Conservation (phyloP, 176 grass and related monocot genomes). For the Rhynchospora breviuscula region DNA sequence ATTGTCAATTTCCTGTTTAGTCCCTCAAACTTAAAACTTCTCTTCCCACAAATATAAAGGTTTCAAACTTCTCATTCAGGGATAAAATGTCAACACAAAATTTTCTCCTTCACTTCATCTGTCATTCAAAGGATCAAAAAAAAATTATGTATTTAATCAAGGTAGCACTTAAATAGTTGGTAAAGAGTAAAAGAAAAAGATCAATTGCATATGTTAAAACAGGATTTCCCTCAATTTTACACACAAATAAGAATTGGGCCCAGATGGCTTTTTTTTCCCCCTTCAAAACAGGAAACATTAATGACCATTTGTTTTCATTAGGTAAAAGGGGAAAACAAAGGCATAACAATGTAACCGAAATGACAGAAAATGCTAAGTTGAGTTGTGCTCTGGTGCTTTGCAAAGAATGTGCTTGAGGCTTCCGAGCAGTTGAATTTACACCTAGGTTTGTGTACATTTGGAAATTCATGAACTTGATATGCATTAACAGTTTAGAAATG, state of each 20-base stretch:
- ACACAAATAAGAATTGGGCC: not conserved
- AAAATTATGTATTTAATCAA: not conserved
- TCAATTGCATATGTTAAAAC: not conserved
- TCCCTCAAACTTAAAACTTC: not conserved
- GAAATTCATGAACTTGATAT: not conserved
- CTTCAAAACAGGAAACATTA: not conserved
- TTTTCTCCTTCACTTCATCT: not conserved
- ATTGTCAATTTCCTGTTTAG: not conserved
- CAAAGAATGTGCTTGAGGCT: not conserved
- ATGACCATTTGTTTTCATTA: not conserved
- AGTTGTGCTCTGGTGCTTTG: not conserved
- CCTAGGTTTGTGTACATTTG: not conserved
- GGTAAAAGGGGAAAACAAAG: not conserved
- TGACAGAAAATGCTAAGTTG: not conserved
- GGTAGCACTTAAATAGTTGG: not conserved
- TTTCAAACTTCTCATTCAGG: not conserved
- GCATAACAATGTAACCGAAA: not conserved
- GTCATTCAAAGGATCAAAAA: not conserved
- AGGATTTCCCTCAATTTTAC: not conserved
- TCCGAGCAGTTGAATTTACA: not conserved
- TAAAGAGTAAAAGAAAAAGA: not conserved
- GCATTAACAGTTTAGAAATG: constrained; percentile 8
- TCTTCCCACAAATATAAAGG: not conserved
- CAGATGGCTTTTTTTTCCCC: not conserved
- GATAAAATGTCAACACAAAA: not conserved